Percentiles rank a stretch among this genome's conserved stretches.
Evolutionary conservation across 257 asterid species (phyloP).

Genomic region (Cinchona pubescens): DNA sequence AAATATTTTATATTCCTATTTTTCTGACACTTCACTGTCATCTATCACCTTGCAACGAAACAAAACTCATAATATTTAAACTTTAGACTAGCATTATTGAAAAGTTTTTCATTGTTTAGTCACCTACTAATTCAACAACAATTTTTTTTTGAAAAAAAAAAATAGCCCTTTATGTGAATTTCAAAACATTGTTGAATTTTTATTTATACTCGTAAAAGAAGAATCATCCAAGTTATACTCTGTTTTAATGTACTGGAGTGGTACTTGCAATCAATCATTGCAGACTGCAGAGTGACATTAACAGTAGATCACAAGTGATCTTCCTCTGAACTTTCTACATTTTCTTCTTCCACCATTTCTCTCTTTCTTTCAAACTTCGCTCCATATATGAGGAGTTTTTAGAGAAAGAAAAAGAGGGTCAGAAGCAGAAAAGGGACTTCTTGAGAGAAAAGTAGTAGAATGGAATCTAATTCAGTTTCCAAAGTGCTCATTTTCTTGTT

Average conservation of each 20-base stretch:
- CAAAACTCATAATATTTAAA: no score
- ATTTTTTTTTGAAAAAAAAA: no score
- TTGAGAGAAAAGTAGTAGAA: constrained; percentile 12
- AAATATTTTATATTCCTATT: no score
- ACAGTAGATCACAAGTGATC: constrained; percentile 20
- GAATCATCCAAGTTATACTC: constrained; percentile 28
- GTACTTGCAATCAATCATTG: constrained; percentile 25
- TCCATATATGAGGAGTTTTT: constrained; percentile 27
- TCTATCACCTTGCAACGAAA: no score
- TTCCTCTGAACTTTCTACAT: constrained; percentile 21
- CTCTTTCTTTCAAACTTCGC: constrained; percentile 11
- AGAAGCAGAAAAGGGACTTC: background rate
- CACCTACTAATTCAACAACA: background rate
- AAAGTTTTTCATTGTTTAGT: background rate
- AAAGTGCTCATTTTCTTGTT: constrained; percentile 24
- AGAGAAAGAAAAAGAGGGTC: background rate
- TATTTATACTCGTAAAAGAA: no score
- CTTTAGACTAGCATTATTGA: background rate
- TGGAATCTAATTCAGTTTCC: constrained; percentile 53
- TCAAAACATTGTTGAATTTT: background rate
- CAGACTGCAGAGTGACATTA: constrained; percentile 24
- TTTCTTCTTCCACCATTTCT: constrained; percentile 37
- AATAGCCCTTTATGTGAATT: constrained; percentile 1
- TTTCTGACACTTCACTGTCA: no score
- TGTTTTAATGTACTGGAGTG: background rate